Conservation (phyloP, 2,329 filamentous ascomycete species). For the Phaeoacremonium minimum region DNA sequence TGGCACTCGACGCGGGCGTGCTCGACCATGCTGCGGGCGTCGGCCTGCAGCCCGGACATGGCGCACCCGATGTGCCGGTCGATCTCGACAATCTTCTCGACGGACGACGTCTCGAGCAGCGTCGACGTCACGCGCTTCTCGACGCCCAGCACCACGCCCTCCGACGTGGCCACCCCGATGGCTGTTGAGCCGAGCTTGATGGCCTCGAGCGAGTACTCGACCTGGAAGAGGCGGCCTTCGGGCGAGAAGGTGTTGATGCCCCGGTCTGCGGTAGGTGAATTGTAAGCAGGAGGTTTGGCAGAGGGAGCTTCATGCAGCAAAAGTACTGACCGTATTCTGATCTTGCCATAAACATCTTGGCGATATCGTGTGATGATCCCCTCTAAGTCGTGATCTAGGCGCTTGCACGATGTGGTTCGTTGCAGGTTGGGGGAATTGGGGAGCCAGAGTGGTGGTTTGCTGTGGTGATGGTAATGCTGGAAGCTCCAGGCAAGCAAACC, state of each 20-base stretch:
- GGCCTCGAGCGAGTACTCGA: slow-evolving; percentile 99
- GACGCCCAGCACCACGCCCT: slow-evolving; percentile 93
- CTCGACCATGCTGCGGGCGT: slow-evolving; percentile 96
- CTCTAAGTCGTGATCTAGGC: no score
- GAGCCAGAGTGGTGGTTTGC: neutral
- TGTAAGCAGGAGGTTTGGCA: slow-evolving; percentile 12
- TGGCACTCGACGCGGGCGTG: slow-evolving; percentile 97
- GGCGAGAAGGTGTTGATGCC: slow-evolving; percentile 99
- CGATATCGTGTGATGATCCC: slow-evolving; percentile 32
- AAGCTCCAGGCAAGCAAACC: slow-evolving; percentile 20
- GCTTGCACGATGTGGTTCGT: no score
- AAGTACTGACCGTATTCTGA: slow-evolving; percentile 90
- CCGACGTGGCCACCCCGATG: slow-evolving; percentile 93
- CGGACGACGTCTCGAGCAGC: slow-evolving; percentile 92
- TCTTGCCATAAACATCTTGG: slow-evolving; percentile 98
- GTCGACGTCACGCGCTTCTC: slow-evolving; percentile 99
- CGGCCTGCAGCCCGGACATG: slow-evolving; percentile 96
- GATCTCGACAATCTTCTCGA: slow-evolving; percentile 99
- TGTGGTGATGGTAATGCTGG: slow-evolving; percentile 1
- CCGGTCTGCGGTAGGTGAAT: slow-evolving; percentile 67
- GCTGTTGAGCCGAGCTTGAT: slow-evolving; percentile 99
- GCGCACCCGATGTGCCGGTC: slow-evolving; percentile 98
- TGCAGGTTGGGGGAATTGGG: slow-evolving; percentile 1
- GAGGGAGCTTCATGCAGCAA: slow-evolving; percentile 8
- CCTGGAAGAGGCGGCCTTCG: slow-evolving; percentile 98